Conservation (phyloP, 345 rosid genomes). For the Melaleuca quinquenervia region DNA sequence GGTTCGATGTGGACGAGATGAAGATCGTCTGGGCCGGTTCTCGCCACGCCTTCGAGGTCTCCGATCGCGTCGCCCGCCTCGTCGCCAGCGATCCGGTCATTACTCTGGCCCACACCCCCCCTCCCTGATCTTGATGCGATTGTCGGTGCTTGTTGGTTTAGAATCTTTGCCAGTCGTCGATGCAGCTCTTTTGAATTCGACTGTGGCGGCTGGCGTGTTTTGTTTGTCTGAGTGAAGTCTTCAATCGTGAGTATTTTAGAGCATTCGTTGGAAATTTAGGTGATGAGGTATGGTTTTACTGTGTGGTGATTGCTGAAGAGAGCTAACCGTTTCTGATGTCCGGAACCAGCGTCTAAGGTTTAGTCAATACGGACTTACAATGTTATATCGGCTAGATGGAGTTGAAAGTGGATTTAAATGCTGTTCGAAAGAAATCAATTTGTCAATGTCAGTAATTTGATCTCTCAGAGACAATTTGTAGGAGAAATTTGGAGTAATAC, state of each 20-base stretch:
- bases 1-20: slow-evolving; percentile 82
- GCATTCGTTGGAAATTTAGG: neutral
- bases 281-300: neutral
- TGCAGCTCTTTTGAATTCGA: neutral
- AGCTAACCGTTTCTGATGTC: neutral
- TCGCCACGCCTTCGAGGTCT: slow-evolving; percentile 56
- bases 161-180: too few species aligned
- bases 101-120: neutral
- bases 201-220: neutral
- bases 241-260: neutral
- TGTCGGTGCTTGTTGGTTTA: too few species aligned
- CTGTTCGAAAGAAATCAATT: neutral
- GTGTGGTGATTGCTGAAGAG: neutral
- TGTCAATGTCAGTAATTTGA: neutral
- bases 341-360: neutral
- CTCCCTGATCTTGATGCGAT: too few species aligned
- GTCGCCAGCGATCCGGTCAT: slow-evolving; percentile 90
- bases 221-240: neutral
- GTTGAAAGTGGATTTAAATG: neutral
- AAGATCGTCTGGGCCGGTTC: slow-evolving; percentile 98
- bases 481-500: neutral
- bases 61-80: slow-evolving; percentile 82
- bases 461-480: neutral
- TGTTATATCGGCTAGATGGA: neutral
- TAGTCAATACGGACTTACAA: neutral